phyloP scores from a whole-genome alignment of 1,139 yeast species.

The Taiozyma sp. region DNA sequence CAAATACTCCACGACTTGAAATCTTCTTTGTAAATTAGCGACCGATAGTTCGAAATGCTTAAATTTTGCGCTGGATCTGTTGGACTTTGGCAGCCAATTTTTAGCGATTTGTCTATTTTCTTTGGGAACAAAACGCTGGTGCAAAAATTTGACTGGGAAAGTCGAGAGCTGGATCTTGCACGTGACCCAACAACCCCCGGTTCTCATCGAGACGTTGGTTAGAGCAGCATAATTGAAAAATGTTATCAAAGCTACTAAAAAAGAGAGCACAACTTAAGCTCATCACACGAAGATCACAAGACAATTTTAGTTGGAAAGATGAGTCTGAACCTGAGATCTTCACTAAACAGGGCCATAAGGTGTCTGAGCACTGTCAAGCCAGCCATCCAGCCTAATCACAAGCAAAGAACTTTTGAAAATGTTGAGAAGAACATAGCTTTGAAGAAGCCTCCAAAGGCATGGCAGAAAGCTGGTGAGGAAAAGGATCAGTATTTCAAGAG shows the following conservation, averaged over 20 bases:
- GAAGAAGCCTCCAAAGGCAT: conserved; percentile 40
- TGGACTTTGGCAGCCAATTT: neutral
- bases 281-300: too few species aligned
- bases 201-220: neutral
- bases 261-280: too few species aligned
- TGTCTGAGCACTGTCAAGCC: neutral
- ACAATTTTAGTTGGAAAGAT: neutral
- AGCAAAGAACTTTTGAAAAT: conserved; percentile 5
- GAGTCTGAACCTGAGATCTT: neutral
- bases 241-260: neutral
- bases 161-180: neutral
- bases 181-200: too few species aligned
- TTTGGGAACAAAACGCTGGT: neutral
- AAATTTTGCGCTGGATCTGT: neutral
- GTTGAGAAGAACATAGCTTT: conserved; percentile 44
- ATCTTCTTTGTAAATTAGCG: neutral
- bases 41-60: neutral
- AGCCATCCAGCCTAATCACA: neutral
- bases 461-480: conserved; percentile 51
- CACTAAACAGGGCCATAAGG: neutral
- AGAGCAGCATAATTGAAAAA: neutral
- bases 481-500: conserved; percentile 52
- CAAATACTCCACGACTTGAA: neutral
- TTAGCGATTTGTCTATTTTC: neutral
- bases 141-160: neutral